Conservation (phyloP, 2,329 filamentous ascomycete genomes). For the Phoma sp. region DNA sequence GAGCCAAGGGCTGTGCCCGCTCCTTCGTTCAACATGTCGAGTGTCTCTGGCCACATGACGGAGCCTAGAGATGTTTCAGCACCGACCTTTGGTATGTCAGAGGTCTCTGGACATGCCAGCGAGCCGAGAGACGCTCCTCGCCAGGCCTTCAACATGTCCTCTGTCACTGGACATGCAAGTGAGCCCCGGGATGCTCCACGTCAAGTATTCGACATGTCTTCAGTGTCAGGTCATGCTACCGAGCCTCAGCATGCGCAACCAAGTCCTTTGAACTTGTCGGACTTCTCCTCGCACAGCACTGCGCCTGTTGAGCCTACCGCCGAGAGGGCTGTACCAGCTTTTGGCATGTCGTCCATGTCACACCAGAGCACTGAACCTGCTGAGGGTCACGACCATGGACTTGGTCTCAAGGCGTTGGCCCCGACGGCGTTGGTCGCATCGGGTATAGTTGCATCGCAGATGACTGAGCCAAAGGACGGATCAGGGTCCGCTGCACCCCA, state of each 20-base stretch:
- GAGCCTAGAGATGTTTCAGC: conserved; percentile 24
- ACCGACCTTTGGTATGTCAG: conserved; percentile 30
- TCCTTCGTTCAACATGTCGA: conserved; percentile 22
- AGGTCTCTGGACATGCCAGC: conserved; percentile 34
- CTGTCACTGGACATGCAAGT: conserved; percentile 19
- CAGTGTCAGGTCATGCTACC: conserved; percentile 35
- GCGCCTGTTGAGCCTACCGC: conserved; percentile 39
- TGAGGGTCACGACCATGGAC: conserved; percentile 19
- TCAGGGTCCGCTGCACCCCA: conserved; percentile 1
- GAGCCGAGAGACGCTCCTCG: conserved; percentile 20
- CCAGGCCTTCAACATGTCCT: conserved; percentile 13
- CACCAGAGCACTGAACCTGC: conserved; percentile 39
- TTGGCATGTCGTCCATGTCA: conserved; percentile 36
- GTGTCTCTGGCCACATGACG: conserved; percentile 12
- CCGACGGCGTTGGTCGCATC: conserved; percentile 37
- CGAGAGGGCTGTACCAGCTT: conserved; percentile 38
- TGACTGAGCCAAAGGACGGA: conserved; percentile 28
- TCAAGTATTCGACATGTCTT: conserved; percentile 29
- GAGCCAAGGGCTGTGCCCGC: conserved; percentile 21
- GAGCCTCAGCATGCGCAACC: conserved; percentile 28
- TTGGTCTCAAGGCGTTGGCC: conserved; percentile 23
- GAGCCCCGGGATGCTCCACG: conserved; percentile 25
- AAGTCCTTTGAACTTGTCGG: conserved; percentile 17
- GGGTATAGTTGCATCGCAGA: conserved; percentile 34
- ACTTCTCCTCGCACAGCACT: conserved; percentile 27